Conservation (phyloP, 192 early-diverging fungal genomes). For the Coemansia sp. region DNA sequence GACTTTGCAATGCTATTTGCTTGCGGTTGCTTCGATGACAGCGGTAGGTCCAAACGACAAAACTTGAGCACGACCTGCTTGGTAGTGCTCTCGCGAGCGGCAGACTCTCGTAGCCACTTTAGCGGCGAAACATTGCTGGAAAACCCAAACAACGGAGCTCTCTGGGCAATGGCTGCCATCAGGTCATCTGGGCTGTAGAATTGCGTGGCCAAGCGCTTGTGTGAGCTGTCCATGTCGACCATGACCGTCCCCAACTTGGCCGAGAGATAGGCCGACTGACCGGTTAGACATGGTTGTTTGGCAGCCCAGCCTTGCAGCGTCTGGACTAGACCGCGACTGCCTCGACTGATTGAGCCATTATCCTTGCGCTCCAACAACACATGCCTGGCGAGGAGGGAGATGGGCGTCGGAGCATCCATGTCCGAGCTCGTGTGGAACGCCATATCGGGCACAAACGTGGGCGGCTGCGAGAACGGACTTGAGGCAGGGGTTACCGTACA, state of each 20-base stretch:
- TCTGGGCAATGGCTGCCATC: conserved; percentile 9
- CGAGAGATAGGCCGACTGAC: not conserved
- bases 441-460: conserved; percentile 13
- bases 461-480: conserved; percentile 28
- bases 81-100: not conserved
- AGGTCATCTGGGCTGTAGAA: conserved; percentile 25
- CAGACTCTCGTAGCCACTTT: conserved; percentile 29
- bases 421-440: conserved; percentile 7
- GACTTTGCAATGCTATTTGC: not conserved
- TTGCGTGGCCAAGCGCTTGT: conserved; percentile 10
- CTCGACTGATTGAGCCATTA: not conserved
- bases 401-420: conserved; percentile 1
- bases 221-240: conserved; percentile 28
- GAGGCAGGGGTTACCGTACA: conserved; percentile 21
- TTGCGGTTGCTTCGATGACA: not conserved
- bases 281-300: not conserved
- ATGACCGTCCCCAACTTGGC: conserved; percentile 38
- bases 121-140: conserved; percentile 38
- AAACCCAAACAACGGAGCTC: conserved; percentile 40
- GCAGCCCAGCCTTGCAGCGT: conserved; percentile 25
- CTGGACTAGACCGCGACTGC: not conserved
- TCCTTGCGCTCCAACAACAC: conserved; percentile 14
- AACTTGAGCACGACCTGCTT: conserved; percentile 33
- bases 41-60: not conserved
- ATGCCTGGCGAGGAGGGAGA: conserved; percentile 10